Percentiles rank a stretch among this genome's conserved stretches.
These are phyloP conservation scores for Alternaria longipes DNA, from an alignment of 2,329 filamentous ascomycete genomes.

Conservation along the genomic window DNA sequence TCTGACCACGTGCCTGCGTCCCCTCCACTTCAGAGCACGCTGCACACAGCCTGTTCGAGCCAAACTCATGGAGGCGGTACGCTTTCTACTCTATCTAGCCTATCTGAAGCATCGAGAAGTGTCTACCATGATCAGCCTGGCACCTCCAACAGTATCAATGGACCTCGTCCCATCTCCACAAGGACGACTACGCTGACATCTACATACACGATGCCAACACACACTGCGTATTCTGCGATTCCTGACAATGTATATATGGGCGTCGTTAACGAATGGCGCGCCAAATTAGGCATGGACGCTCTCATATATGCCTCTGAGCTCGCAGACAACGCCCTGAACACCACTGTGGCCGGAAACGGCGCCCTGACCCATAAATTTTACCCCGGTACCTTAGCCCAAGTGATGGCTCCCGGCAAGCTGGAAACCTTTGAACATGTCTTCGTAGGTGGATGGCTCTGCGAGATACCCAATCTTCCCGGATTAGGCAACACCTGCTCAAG, in stretches of 20 bases:
- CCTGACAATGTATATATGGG: constrained; percentile 27
- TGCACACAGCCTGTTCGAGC: background rate
- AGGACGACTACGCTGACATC: background rate
- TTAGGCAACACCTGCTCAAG: constrained; percentile 16
- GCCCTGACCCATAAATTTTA: constrained; percentile 22
- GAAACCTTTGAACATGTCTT: constrained; percentile 19
- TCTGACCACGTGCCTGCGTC: background rate
- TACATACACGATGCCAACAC: background rate
- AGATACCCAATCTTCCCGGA: constrained; percentile 14
- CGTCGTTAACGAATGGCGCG: constrained; percentile 33
- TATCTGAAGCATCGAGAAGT: background rate
- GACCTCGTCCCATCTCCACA: background rate
- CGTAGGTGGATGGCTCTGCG: constrained; percentile 28
- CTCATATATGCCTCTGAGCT: constrained; percentile 27
- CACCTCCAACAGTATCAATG: background rate
- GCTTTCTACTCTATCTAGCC: background rate
- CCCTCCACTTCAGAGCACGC: background rate
- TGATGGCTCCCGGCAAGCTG: constrained; percentile 16
- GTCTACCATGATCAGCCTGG: background rate
- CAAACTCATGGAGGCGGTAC: background rate
- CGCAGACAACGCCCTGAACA: constrained; percentile 1
- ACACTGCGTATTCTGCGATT: background rate
- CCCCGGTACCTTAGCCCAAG: constrained; percentile 19
- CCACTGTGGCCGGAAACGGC: constrained; percentile 8
- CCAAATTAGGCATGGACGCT: constrained; percentile 16